Evolutionary conservation across 768 basidiomycete species (phyloP).

Genomic region (Russula sp.): DNA sequence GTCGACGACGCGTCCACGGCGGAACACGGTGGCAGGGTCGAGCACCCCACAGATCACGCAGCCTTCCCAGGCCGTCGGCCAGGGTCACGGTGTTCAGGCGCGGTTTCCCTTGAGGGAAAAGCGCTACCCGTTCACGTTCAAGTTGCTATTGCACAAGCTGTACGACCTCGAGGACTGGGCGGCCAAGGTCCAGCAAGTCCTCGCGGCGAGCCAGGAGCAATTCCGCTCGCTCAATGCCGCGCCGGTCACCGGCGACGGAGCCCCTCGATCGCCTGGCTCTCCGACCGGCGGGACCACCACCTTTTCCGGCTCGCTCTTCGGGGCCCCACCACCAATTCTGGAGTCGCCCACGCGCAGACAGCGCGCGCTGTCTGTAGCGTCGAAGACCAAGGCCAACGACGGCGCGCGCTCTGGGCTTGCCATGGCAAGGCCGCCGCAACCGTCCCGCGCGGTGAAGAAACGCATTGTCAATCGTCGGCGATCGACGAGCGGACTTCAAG

Average conservation of each 20-base stretch:
- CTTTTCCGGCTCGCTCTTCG: slow-evolving; percentile 10
- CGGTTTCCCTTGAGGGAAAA: slow-evolving; percentile 18
- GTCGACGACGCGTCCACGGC: slow-evolving; percentile 12
- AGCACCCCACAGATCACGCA: not conserved
- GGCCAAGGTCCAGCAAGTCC: slow-evolving; percentile 22
- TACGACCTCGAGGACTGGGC: slow-evolving; percentile 25
- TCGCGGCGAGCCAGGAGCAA: slow-evolving; percentile 22
- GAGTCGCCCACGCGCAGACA: slow-evolving; percentile 8
- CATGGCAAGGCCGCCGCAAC: not conserved
- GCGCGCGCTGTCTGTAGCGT: not conserved
- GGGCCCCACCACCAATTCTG: not conserved
- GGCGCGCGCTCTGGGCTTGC: not conserved
- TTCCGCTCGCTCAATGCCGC: slow-evolving; percentile 20
- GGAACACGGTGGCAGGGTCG: slow-evolving; percentile 19
- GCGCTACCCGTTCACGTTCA: slow-evolving; percentile 25
- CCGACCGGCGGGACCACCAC: not conserved
- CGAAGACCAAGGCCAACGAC: slow-evolving; percentile 11
- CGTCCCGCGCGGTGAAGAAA: slow-evolving; percentile 23
- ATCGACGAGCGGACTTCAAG: slow-evolving; percentile 17
- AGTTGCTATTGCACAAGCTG: slow-evolving; percentile 23
- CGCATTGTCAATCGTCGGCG: slow-evolving; percentile 25
- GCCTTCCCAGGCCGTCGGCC: not conserved
- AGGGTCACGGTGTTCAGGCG: slow-evolving; percentile 1
- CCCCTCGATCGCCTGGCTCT: not conserved
- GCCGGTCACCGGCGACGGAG: not conserved